Conservation (phyloP, 108 stramenopile species). For the Tribonema minus region DNA sequence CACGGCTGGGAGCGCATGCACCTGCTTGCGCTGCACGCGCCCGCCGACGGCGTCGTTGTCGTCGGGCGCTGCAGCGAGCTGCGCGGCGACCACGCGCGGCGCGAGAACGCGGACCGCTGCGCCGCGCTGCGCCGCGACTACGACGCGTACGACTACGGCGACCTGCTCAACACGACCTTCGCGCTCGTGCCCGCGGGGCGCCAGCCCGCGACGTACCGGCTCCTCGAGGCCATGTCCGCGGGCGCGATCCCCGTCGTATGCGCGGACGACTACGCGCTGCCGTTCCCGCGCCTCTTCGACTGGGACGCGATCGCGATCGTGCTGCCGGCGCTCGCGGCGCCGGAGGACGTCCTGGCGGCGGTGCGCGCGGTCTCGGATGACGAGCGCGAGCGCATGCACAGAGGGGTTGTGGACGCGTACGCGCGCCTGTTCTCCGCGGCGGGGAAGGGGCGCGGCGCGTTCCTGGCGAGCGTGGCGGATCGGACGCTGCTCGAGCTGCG, state of each 20-base stretch:
- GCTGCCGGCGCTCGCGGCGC: too few relatives aligned
- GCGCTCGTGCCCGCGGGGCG: conserved; percentile 16
- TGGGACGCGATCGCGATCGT: conserved; percentile 4
- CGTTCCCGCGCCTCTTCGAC: conserved; percentile 11
- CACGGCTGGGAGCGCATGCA: background rate
- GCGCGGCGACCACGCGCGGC: background rate
- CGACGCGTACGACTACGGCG: background rate
- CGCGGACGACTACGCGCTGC: background rate
- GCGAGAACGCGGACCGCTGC: background rate
- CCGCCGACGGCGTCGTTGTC: background rate
- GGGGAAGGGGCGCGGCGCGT: too few relatives aligned
- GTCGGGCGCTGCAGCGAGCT: background rate
- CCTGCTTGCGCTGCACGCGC: background rate
- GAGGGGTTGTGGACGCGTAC: too few relatives aligned
- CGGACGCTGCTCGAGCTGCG: too few relatives aligned
- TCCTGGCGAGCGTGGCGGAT: too few relatives aligned
- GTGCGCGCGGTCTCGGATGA: too few relatives aligned
- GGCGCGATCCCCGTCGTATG: conserved; percentile 24
- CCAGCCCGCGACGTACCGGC: conserved; percentile 21
- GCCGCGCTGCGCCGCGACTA: background rate
- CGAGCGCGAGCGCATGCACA: too few relatives aligned
- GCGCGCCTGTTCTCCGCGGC: too few relatives aligned
- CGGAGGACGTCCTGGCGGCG: too few relatives aligned
- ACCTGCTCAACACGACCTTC: conserved; percentile 39
- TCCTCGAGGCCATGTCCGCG: conserved; percentile 18